These are phyloP conservation scores for Clausena lansium DNA, from an alignment of 345 rosid genomes.

Conservation along the genomic window DNA sequence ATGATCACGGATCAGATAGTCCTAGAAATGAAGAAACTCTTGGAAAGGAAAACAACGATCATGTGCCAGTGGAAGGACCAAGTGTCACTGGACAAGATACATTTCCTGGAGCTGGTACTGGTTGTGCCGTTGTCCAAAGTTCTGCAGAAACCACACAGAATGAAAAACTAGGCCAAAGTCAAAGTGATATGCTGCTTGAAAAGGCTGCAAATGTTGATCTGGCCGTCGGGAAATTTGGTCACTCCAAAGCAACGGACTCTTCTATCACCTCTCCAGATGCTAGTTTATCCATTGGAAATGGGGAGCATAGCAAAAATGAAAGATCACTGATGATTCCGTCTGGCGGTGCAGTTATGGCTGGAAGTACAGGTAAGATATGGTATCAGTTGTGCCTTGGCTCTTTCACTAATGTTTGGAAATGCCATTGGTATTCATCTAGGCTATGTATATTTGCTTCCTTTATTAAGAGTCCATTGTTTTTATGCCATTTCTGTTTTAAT, in stretches of 20 bases:
- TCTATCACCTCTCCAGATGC: conserved; percentile 8
- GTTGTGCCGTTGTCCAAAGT: conserved; percentile 15
- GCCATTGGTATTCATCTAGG: not conserved
- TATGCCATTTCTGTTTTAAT: not conserved
- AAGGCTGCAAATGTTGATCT: conserved; percentile 23
- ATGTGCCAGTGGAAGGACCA: conserved; percentile 21
- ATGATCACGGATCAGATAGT: conserved; percentile 25
- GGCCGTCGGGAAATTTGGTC: conserved; percentile 1
- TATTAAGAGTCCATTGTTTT: not conserved
- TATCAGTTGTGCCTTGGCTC: not conserved
- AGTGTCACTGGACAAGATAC: conserved; percentile 11
- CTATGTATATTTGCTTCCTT: conserved; percentile 1
- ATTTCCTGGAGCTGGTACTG: conserved; percentile 11
- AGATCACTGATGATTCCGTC: conserved; percentile 22
- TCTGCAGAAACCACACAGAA: conserved; percentile 10
- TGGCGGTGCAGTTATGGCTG: not conserved
- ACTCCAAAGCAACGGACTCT: conserved; percentile 14
- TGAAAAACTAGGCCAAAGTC: conserved; percentile 20
- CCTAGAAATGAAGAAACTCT: conserved; percentile 16
- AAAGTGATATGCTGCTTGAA: conserved; percentile 20
- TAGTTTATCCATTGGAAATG: conserved; percentile 17
- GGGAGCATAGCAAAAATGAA: conserved; percentile 10
- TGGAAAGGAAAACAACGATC: conserved; percentile 6
- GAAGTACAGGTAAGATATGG: conserved; percentile 2
- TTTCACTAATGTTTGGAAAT: not conserved